Conservation (phyloP, 768 basidiomycete species). For the Amanita thiersii region DNA sequence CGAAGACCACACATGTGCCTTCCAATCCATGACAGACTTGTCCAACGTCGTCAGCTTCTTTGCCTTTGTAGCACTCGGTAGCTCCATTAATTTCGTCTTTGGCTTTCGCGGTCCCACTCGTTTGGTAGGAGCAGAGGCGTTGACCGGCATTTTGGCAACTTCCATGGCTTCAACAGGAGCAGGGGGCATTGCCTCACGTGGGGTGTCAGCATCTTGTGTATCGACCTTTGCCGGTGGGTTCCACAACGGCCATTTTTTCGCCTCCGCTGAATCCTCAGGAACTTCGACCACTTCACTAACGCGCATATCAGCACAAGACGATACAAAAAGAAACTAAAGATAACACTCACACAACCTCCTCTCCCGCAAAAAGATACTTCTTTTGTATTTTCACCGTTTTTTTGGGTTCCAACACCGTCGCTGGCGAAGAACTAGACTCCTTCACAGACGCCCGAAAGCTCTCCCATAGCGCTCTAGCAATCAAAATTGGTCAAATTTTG, state of each 20-base stretch:
- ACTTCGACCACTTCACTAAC: conserved; percentile 70
- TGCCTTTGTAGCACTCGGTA: conserved; percentile 46
- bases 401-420: conserved; percentile 14
- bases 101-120: conserved; percentile 63
- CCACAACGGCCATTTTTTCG: conserved; percentile 67
- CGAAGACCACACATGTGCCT: conserved; percentile 46
- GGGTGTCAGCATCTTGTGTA: conserved; percentile 1
- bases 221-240: conserved; percentile 13
- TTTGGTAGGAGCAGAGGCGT: conserved; percentile 24
- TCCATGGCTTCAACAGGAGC: conserved; percentile 9
- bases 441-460: conserved; percentile 60
- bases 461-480: conserved; percentile 53
- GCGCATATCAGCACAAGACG: conserved; percentile 7
- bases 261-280: conserved; percentile 63
- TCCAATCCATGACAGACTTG: conserved; percentile 86
- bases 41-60: conserved; percentile 81
- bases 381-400: conserved; percentile 61
- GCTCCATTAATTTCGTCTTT: conserved; percentile 43
- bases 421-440: conserved; percentile 16
- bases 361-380: conserved; percentile 68
- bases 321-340: background rate
- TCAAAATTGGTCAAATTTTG: conserved; percentile 5
- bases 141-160: conserved; percentile 3
- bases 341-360: conserved; percentile 55
- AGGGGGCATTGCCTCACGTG: background rate